Base-by-base conservation (phyloP, 176 grass and related monocot species). In the Oropetium thomaeum region DNA sequence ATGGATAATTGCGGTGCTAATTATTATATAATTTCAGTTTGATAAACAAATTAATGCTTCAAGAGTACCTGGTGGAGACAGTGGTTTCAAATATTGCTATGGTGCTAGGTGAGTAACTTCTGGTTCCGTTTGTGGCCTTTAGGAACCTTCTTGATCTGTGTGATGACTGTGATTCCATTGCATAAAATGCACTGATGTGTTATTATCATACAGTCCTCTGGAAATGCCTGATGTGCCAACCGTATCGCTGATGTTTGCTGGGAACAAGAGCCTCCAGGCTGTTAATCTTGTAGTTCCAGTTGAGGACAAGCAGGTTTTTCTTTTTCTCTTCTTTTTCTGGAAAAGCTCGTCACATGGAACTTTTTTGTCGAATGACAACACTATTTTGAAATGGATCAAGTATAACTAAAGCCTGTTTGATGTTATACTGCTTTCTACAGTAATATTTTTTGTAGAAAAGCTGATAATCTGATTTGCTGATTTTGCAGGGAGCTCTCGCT, bases 41-140 rank as follows among this genome's bases (percentile, higher is more conserved):
- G 76, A 95, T 81, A 88, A 74, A 70, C 96, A 95, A 86, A 81
- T 95, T 55, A 92, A 90, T 82, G 78, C 79, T 85, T 71, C 91
- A 48, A 88, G 82, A 83, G 62, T 78, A 69, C 37, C 60, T 38
- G 76, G 35, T 51, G 79, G 79, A 73, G 91, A 69, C 60, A 71
- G 49, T 81, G 49, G 71, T 65, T 95, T 75, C 23, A 82, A 90
- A 70, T 99, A 90, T 73, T 99, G 96, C 70, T 99, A 99, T 73
- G 72, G 58, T 70, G 75, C 87, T 68, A 90, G 89, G 96, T 77
- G 61, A 19, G 32, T 93, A 88, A 79, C 58, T 76, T 72, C 31
- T 86, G 57, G n/a, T 22, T 80, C 14, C 58, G 71, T 43, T 67
- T 52, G 54, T 77, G 60, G 71, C 65, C 4, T 4, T 25, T 7